A percentile compares a stretch with the other conserved stretches of the same genome.
Evolutionary conservation across 2,329 filamentous ascomycete species (phyloP).

Genomic region (Colletotrichum sp.): DNA sequence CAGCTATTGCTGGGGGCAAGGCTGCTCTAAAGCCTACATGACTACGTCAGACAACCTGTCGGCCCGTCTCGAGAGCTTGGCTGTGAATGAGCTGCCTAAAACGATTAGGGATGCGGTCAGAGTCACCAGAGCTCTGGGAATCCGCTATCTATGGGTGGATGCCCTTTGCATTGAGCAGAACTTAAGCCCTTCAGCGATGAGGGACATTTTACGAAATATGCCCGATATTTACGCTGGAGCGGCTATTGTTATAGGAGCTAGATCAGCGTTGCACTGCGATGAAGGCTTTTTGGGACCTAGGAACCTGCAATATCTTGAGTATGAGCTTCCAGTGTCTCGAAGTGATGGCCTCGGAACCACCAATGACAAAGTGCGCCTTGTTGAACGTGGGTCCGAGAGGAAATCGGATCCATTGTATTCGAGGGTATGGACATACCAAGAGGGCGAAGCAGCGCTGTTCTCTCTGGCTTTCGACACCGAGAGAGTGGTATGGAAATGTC

Average conservation of each 20-base stretch:
- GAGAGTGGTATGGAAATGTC: neutral
- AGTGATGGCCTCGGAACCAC: accelerated
- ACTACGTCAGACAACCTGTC: neutral
- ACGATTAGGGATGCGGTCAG: neutral
- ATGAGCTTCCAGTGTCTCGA: neutral
- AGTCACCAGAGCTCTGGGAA: neutral
- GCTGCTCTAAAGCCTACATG: accelerated
- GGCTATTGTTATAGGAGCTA: neutral
- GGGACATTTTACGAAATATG: neutral
- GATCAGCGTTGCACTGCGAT: neutral
- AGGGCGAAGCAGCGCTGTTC: neutral
- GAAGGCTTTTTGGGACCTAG: neutral
- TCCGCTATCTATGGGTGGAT: neutral
- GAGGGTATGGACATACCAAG: neutral
- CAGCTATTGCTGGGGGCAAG: neutral
- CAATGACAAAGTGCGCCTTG: neutral
- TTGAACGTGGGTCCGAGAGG: neutral
- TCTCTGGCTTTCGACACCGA: neutral
- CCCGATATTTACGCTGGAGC: neutral
- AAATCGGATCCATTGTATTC: neutral
- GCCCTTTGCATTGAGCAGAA: neutral
- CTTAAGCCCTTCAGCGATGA: accelerated
- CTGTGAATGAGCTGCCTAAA: accelerated
- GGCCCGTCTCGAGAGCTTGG: neutral
- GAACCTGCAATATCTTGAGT: accelerated